phyloP scores from a whole-genome alignment of 441 rosid species.

The Breynia disticha region DNA sequence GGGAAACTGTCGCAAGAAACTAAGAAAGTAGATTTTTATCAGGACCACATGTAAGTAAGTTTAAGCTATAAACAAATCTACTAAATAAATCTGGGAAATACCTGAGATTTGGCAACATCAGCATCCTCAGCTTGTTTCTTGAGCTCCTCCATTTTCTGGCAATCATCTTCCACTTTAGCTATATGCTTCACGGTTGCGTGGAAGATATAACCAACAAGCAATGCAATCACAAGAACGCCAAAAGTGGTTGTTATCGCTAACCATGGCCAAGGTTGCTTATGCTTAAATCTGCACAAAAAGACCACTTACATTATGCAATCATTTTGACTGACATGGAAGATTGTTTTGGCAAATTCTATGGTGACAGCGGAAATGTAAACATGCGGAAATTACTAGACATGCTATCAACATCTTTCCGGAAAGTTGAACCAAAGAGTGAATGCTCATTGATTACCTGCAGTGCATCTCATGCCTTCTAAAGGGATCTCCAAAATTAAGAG shows the following conservation, averaged over 20 bases:
- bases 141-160: conserved; percentile 57
- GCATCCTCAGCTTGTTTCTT: conserved; percentile 80
- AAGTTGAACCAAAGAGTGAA: conserved; percentile 5
- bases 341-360: too few relatives aligned
- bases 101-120: conserved; percentile 94
- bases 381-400: too few relatives aligned
- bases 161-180: conserved; percentile 81
- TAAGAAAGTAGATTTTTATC: conserved; percentile 23
- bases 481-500: conserved; percentile 88
- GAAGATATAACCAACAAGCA: conserved; percentile 64
- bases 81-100: conserved; percentile 18
- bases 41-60: conserved; percentile 6
- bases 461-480: conserved; percentile 82
- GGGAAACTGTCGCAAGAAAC: conserved; percentile 98
- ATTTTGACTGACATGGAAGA: conserved; percentile 5
- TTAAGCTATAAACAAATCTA: conserved; percentile 6
- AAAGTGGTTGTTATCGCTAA: conserved; percentile 44
- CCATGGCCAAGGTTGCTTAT: conserved; percentile 73
- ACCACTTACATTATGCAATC: conserved; percentile 10
- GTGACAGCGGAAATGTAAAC: too few relatives aligned
- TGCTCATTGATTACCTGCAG: conserved; percentile 55
- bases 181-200: conserved; percentile 71
- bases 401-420: not conserved
- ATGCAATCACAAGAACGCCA: conserved; percentile 65
- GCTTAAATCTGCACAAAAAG: conserved; percentile 55